Percentiles rank a stretch among this genome's conserved stretches.
Evolutionary conservation across 306 rosid species (phyloP).

Genomic region (Myrica gale): DNA sequence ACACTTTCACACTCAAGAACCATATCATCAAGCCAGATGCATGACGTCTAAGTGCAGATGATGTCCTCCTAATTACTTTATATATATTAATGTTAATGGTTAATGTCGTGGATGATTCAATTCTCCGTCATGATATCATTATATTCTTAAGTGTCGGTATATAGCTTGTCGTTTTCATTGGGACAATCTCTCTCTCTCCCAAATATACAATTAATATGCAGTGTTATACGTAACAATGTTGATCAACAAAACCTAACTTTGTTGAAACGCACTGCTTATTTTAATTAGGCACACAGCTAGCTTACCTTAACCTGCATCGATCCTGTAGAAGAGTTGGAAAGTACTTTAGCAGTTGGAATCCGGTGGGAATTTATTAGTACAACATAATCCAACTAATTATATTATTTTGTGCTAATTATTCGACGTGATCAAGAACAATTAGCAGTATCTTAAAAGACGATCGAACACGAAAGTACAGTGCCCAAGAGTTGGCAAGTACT

Average conservation of each 20-base stretch:
- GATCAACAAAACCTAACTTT: too few relatives aligned
- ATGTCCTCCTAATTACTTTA: background rate
- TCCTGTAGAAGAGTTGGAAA: too few relatives aligned
- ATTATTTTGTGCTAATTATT: background rate
- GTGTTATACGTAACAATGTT: too few relatives aligned
- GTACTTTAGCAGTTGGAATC: too few relatives aligned
- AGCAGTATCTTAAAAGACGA: background rate
- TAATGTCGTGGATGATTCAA: background rate
- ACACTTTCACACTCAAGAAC: too few relatives aligned
- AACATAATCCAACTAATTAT: background rate
- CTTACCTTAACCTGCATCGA: background rate
- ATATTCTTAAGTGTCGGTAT: background rate
- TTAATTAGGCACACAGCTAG: too few relatives aligned
- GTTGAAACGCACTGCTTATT: too few relatives aligned
- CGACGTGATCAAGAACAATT: background rate
- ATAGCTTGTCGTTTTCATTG: background rate
- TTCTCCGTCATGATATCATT: background rate
- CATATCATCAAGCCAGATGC: too few relatives aligned
- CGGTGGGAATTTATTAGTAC: background rate
- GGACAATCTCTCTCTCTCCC: background rate
- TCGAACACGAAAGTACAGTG: too few relatives aligned
- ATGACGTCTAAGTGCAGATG: background rate
- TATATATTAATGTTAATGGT: background rate
- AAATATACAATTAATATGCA: too few relatives aligned
- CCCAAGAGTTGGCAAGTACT: too few relatives aligned